Percentiles rank a stretch among this genome's conserved stretches.
These are phyloP conservation scores for Punica granatum DNA, from an alignment of 345 rosid genomes.

Conservation along the genomic window DNA sequence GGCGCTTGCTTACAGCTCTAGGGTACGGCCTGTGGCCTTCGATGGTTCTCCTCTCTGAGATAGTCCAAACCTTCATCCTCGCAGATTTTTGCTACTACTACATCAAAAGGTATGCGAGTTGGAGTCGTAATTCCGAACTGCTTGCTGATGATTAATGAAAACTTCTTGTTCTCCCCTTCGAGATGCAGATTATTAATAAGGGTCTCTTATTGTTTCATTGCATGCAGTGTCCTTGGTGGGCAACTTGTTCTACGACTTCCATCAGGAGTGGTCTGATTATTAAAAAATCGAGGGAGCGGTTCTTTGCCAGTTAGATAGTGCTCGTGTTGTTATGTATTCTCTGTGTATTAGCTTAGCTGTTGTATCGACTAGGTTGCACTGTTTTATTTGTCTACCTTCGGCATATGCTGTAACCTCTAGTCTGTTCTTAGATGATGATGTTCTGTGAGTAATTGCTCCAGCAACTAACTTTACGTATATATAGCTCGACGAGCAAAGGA, in stretches of 20 bases:
- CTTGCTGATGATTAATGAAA: too few species aligned
- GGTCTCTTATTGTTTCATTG: background rate
- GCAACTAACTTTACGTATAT: too few species aligned
- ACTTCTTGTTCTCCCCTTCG: background rate
- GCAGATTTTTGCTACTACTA: slow-evolving; percentile 98
- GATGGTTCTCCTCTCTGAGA: slow-evolving; percentile 90
- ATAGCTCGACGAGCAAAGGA: too few species aligned
- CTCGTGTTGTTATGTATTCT: background rate
- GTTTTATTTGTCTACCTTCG: too few species aligned
- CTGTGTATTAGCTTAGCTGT: background rate
- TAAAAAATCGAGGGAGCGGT: background rate
- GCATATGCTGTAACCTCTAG: too few species aligned
- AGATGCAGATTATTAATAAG: background rate
- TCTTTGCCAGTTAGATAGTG: background rate
- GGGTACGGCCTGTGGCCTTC: slow-evolving; percentile 98
- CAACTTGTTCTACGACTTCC: slow-evolving; percentile 96
- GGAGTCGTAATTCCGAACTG: too few species aligned
- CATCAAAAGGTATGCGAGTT: slow-evolving; percentile 54
- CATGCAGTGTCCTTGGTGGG: slow-evolving; percentile 86
- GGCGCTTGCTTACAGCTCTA: slow-evolving; percentile 79
- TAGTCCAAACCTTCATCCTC: slow-evolving; percentile 91
- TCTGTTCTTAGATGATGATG: too few species aligned
- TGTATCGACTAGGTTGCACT: background rate
- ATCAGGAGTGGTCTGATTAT: slow-evolving; percentile 69
- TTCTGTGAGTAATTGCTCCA: too few species aligned